A percentile compares a stretch with the other conserved stretches of the same genome.
These are phyloP conservation scores for Aspergillus panamensis DNA, from an alignment of 495 filamentous ascomycete genomes.

Conservation along the genomic window DNA sequence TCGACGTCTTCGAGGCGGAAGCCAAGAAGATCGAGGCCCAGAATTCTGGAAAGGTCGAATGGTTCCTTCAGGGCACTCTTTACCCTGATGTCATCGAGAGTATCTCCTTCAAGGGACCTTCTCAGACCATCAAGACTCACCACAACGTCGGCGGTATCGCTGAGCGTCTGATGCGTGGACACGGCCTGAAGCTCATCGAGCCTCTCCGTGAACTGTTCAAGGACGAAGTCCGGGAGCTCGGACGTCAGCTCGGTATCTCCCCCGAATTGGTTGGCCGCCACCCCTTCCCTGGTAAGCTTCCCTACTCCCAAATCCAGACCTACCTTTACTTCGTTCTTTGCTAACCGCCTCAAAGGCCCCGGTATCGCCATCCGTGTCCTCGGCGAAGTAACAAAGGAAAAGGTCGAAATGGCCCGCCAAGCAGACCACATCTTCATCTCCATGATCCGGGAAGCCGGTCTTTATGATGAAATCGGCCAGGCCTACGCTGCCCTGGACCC, in stretches of 20 bases:
- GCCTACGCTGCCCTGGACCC: conserved; percentile 80
- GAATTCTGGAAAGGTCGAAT: conserved; percentile 65
- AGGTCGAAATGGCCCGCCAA: conserved; percentile 73
- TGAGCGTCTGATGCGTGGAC: conserved; percentile 50
- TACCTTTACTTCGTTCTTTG: conserved; percentile 14
- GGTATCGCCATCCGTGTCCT: conserved; percentile 88
- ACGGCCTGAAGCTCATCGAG: conserved; percentile 69
- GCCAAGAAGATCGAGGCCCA: conserved; percentile 70
- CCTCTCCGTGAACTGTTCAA: conserved; percentile 79
- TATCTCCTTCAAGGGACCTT: conserved; percentile 78
- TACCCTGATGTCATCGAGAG: conserved; percentile 81
- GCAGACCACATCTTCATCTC: conserved; percentile 84
- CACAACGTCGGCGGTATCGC: conserved; percentile 80
- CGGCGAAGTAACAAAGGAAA: conserved; percentile 79
- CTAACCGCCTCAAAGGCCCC: conserved; percentile 46
- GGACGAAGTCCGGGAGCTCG: conserved; percentile 75
- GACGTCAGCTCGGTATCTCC: conserved; percentile 70
- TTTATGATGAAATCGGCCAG: conserved; percentile 79
- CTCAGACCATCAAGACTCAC: conserved; percentile 78
- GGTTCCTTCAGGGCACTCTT: conserved; percentile 81
- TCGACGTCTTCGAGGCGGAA: conserved; percentile 82
- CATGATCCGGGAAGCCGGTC: conserved; percentile 76
- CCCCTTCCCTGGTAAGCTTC: conserved; percentile 59
- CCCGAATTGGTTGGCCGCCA: conserved; percentile 79
- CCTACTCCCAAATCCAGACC: background rate